Base-by-base conservation (phyloP, 1,284 basidiomycete genomes). In the Ustilago loliicola region DNA sequence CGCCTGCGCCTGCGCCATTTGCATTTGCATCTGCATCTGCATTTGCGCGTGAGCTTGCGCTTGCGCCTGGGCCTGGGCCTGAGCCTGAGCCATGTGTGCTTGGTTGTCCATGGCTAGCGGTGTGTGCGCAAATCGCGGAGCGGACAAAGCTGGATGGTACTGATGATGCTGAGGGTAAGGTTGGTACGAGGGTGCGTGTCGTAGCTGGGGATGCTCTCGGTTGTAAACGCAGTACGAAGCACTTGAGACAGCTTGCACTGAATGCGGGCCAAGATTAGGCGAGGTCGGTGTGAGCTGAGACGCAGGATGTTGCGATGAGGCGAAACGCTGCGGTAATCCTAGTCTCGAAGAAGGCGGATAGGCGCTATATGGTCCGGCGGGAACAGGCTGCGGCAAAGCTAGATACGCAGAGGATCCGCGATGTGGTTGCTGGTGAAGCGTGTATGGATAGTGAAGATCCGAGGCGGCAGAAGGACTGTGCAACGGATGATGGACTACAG, bases 51-150 rank as follows among this genome's bases (percentile, higher is more conserved):
- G 61, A 1, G 58, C 54, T 50, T 80, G 80, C 11, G 80, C 74
- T n/a, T 82, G 82, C 10, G 80, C 81, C 34, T 80, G 79, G 13
- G 78, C 69, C 50, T 79, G 76, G 6, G 67, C 63, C 45, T 79
- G 77, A 13, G 73, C 68, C 21, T 75, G 72, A 52, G 74, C 62
- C 56, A 72, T 64, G 30, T 72, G 74, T 42, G 67, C 67, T 54
- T 48, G 64, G 25, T 63, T 67, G 47, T 78, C 76, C 76, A 78
- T 78, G 19, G 58, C 34, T 67, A 53, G 11, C 17, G 15, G 42
- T 19, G 40, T 17, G 40, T 59, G 47, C 9, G 48, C 61, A 23
- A 61, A 54, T 0, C 61, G 72, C 21, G 42, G 72, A 34, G 42
- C 29, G 36, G 50, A 13, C 29, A 54, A 27, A 47, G 45, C 38